Evolutionary conservation across 495 filamentous ascomycete genomes (phyloP).

Genomic region (Chaetomium cochliodes): DNA sequence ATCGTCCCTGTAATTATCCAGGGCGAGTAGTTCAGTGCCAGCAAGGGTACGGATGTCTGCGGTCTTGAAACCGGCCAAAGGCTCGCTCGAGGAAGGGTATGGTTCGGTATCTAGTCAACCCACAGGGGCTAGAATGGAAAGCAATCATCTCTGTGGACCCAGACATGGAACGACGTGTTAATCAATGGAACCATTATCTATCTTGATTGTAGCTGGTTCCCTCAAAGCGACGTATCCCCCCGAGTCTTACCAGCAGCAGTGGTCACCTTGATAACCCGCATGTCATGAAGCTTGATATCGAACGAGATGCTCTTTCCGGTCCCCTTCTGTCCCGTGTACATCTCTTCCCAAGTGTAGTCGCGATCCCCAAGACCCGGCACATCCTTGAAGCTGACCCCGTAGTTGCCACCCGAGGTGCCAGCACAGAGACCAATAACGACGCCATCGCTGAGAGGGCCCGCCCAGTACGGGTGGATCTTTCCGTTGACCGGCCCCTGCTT

Average conservation of each 20-base stretch:
- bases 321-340: slow-evolving; percentile 38
- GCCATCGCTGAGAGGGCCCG: slow-evolving; percentile 38
- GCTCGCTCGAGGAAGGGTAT: no score
- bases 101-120: no score
- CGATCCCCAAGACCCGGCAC: slow-evolving; percentile 48
- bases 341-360: slow-evolving; percentile 30
- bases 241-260: neutral
- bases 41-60: no score
- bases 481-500: slow-evolving; percentile 65
- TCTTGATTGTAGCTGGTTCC: no score
- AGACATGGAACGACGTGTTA: no score
- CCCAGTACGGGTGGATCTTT: slow-evolving; percentile 38
- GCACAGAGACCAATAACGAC: slow-evolving; percentile 58
- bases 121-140: no score
- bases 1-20: no score
- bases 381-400: slow-evolving; percentile 52
- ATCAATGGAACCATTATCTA: no score
- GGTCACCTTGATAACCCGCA: slow-evolving; percentile 29
- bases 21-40: no score
- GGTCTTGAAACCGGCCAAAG: no score
- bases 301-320: slow-evolving; percentile 21
- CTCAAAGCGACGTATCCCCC: neutral
- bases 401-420: slow-evolving; percentile 37
- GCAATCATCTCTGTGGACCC: no score
- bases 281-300: slow-evolving; percentile 25